These are phyloP conservation scores for Aspergillus niger DNA, from an alignment of 2,329 filamentous ascomycete genomes.

Conservation along the genomic window DNA sequence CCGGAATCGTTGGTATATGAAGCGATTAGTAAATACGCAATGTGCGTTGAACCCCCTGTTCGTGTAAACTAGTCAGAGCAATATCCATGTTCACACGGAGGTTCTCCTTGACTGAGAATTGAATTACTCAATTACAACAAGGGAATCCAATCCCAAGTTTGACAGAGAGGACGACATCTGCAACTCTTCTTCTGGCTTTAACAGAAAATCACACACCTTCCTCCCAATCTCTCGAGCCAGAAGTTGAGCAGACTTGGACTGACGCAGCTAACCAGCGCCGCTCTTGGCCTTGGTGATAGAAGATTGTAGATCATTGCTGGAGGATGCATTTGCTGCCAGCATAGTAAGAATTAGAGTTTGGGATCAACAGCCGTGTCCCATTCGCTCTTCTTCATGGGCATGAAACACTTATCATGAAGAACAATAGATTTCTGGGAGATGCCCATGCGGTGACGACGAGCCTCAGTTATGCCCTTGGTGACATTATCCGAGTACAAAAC, in stretches of 20 bases:
- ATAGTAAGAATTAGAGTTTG: conserved; percentile 24
- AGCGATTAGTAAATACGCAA: too few relatives aligned
- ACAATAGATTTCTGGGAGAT: conserved; percentile 27
- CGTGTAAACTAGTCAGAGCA: too few relatives aligned
- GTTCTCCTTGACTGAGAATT: too few relatives aligned
- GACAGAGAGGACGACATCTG: conserved; percentile 21
- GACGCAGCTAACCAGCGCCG: neutral
- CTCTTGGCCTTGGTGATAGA: neutral
- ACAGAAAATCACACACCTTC: conserved; percentile 21
- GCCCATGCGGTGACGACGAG: conserved; percentile 11
- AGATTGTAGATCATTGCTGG: neutral
- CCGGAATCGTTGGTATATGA: too few relatives aligned
- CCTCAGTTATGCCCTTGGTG: neutral
- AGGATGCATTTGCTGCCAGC: too few relatives aligned
- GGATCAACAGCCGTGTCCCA: conserved; percentile 32
- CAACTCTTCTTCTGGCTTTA: conserved; percentile 22
- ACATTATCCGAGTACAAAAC: conserved; percentile 11
- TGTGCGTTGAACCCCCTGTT: too few relatives aligned
- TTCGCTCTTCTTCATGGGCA: conserved; percentile 33
- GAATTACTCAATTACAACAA: conserved; percentile 31
- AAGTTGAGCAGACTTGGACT: conserved; percentile 3
- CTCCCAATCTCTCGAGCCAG: conserved; percentile 24
- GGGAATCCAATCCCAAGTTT: conserved; percentile 31
- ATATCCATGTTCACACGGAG: too few relatives aligned
- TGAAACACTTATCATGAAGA: neutral